Evolutionary conservation across 345 rosid species (phyloP).

Genomic region (Bruguiera parviflora): DNA sequence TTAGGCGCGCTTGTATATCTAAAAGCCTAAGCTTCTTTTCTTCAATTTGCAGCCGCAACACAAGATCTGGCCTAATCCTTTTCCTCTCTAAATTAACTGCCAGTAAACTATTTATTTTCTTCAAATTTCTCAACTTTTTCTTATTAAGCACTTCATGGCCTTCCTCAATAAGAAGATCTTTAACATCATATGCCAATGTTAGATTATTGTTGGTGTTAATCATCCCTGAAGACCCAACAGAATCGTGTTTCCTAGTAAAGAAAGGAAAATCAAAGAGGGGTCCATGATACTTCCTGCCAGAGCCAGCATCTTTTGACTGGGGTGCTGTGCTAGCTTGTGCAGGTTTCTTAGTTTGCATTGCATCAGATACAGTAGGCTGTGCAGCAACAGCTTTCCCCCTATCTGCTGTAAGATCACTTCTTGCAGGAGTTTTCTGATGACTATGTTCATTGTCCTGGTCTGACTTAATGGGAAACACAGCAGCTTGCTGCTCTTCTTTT

Average conservation of each 20-base stretch:
- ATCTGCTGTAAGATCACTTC: slow-evolving; percentile 61
- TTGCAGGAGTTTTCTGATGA: slow-evolving; percentile 46
- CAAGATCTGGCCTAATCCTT: slow-evolving; percentile 98
- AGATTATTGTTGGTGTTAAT: slow-evolving; percentile 74
- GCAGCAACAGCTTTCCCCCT: slow-evolving; percentile 66
- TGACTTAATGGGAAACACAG: slow-evolving; percentile 48
- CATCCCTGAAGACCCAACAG: slow-evolving; percentile 64
- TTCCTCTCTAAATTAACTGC: slow-evolving; percentile 91
- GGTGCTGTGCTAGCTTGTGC: slow-evolving; percentile 48
- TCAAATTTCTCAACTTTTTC: slow-evolving; percentile 75
- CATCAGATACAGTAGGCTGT: slow-evolving; percentile 52
- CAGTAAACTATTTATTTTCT: slow-evolving; percentile 73
- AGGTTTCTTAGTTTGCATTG: slow-evolving; percentile 63
- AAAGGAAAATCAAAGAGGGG: slow-evolving; percentile 97
- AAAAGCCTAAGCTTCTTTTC: slow-evolving; percentile 82
- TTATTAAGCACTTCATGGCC: slow-evolving; percentile 71
- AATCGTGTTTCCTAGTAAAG: slow-evolving; percentile 92
- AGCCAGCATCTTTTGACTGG: slow-evolving; percentile 66
- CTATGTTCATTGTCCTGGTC: slow-evolving; percentile 71
- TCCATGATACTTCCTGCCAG: slow-evolving; percentile 93
- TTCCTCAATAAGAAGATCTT: slow-evolving; percentile 90
- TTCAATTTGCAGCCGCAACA: slow-evolving; percentile 93
- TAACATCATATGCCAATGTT: slow-evolving; percentile 77
- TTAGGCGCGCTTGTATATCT: slow-evolving; percentile 76
- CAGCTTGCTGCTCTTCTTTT: slow-evolving; percentile 76